phyloP scores from a whole-genome alignment of 1,284 basidiomycete species.

The Sutorius eximius region DNA sequence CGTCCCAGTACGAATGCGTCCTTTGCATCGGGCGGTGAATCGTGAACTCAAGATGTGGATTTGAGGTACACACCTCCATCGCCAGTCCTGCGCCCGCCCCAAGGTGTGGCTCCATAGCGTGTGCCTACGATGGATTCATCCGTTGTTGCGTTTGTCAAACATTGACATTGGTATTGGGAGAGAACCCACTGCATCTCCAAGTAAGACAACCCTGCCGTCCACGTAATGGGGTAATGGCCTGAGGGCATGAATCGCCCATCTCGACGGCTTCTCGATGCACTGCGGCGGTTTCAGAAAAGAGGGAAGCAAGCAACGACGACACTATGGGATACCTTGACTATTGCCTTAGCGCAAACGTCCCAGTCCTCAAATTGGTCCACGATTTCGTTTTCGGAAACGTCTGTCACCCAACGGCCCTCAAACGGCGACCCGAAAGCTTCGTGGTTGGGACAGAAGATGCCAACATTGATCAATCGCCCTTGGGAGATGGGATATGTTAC shows the following conservation, averaged over 20 bases:
- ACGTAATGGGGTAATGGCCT: slow-evolving; percentile 33
- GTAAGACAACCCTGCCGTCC: slow-evolving; percentile 30
- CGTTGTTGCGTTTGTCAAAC: not conserved
- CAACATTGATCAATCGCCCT: slow-evolving; percentile 44
- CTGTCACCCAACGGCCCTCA: slow-evolving; percentile 37
- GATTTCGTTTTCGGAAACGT: slow-evolving; percentile 35
- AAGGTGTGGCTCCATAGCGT: slow-evolving; percentile 34
- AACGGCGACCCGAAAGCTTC: slow-evolving; percentile 38
- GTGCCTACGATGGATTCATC: slow-evolving; percentile 22
- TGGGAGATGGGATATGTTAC: slow-evolving; percentile 46
- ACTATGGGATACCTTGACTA: slow-evolving; percentile 38
- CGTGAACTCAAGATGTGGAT: no score
- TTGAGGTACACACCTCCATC: slow-evolving; percentile 29
- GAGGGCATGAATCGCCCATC: slow-evolving; percentile 35
- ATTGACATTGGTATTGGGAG: no score
- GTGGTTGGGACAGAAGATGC: slow-evolving; percentile 36
- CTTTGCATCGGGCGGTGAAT: slow-evolving; percentile 12
- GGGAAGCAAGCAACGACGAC: not conserved
- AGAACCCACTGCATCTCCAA: slow-evolving; percentile 39
- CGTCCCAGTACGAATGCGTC: slow-evolving; percentile 40
- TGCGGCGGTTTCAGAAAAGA: slow-evolving; percentile 5
- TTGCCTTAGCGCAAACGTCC: slow-evolving; percentile 42
- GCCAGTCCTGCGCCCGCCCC: slow-evolving; percentile 36
- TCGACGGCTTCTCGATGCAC: slow-evolving; percentile 21
- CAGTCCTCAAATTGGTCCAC: slow-evolving; percentile 37